These are phyloP conservation scores for Metarhizium anisopliae DNA, from an alignment of 2,329 filamentous ascomycete species.

Conservation along the genomic window DNA sequence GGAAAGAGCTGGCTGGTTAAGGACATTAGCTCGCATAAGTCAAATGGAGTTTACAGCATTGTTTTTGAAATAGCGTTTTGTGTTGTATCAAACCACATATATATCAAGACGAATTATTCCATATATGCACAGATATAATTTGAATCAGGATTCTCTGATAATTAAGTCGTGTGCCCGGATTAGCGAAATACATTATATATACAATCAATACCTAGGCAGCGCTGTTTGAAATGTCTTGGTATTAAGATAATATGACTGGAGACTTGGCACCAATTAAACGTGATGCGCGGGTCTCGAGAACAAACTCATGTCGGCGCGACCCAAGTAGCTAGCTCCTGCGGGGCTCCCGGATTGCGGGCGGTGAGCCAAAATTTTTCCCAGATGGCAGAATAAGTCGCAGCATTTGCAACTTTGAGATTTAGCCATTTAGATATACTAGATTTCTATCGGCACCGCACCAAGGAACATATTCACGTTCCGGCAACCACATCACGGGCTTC, in stretches of 20 bases:
- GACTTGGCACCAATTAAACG: too few relatives aligned
- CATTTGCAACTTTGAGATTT: background rate
- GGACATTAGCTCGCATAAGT: background rate
- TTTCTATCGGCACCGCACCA: background rate
- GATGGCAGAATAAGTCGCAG: slow-evolving; percentile 6
- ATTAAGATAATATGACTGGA: too few relatives aligned
- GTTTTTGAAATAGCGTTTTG: background rate
- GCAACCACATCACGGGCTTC: background rate
- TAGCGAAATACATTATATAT: too few relatives aligned
- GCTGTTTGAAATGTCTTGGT: too few relatives aligned
- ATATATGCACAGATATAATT: background rate
- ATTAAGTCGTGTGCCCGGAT: too few relatives aligned
- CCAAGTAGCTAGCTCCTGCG: background rate
- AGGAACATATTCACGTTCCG: background rate
- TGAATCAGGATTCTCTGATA: too few relatives aligned
- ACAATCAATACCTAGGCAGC: too few relatives aligned
- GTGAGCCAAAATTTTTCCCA: slow-evolving; percentile 9
- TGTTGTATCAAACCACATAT: background rate
- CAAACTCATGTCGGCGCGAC: too few relatives aligned
- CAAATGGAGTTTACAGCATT: background rate
- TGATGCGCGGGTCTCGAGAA: too few relatives aligned
- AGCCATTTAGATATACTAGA: too few relatives aligned
- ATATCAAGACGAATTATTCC: background rate
- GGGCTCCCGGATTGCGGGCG: slow-evolving; percentile 1
- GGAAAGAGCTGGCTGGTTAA: background rate